Conservation (phyloP, 1,139 yeast species). For the Sugiyamaella paludigena region DNA sequence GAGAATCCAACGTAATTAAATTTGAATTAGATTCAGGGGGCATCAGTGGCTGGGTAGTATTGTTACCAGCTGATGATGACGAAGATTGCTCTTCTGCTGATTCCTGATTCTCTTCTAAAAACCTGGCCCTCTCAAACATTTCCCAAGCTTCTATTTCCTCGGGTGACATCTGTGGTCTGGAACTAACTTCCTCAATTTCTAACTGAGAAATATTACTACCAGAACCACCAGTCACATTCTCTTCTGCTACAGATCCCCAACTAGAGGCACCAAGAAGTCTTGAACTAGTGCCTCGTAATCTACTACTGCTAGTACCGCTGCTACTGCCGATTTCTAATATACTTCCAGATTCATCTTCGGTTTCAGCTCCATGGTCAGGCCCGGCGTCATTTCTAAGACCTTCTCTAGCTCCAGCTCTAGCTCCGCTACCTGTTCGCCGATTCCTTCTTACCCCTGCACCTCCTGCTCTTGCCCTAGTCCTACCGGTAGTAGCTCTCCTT, state of each 20-base stretch:
- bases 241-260: neutral
- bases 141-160: conserved; percentile 37
- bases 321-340: neutral
- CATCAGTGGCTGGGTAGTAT: too few relatives aligned
- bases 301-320: neutral
- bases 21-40: neutral
- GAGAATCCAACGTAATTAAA: neutral
- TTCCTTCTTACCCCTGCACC: conserved; percentile 3
- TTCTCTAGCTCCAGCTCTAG: neutral
- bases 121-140: conserved; percentile 32
- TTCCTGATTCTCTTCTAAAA: conserved; percentile 7
- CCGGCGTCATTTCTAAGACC: neutral
- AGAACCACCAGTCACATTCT: neutral
- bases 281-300: conserved; percentile 2
- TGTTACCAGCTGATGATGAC: neutral
- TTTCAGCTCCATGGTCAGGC: neutral
- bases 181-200: neutral
- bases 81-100: conserved; percentile 7
- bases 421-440: neutral
- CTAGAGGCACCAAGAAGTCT: conserved; percentile 7
- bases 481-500: conserved; percentile 2
- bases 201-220: neutral
- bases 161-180: conserved; percentile 24
- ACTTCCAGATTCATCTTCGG: too few relatives aligned
- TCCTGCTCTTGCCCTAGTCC: conserved; percentile 3